These are phyloP conservation scores for Tolypocladium ophioglossoides DNA, from an alignment of 2,329 filamentous ascomycete genomes.

Conservation along the genomic window DNA sequence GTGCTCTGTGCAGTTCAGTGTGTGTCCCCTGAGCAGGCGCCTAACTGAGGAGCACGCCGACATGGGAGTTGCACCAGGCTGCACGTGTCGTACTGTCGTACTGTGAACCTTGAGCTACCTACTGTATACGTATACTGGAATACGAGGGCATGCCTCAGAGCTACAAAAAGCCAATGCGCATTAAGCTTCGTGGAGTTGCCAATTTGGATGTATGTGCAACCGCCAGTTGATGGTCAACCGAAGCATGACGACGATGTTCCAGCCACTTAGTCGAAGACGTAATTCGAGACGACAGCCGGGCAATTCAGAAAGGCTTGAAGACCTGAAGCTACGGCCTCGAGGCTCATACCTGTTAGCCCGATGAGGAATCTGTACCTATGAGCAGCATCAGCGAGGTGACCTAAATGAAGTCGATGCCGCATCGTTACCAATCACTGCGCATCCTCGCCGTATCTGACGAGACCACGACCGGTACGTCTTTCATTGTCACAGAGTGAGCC, in stretches of 20 bases:
- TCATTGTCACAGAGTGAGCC: not conserved
- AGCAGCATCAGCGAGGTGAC: not conserved
- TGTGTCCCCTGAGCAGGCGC: not conserved
- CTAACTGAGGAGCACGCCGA: too few species aligned
- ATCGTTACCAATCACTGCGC: not conserved
- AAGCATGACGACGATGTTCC: too few species aligned
- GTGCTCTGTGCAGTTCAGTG: not conserved
- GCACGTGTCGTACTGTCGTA: too few species aligned
- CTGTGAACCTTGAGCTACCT: not conserved
- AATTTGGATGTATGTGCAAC: not conserved
- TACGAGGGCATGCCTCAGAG: too few species aligned
- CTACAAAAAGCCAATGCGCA: not conserved
- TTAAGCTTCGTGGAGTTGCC: not conserved
- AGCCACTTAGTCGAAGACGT: too few species aligned
- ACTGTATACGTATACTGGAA: not conserved
- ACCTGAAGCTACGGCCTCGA: not conserved
- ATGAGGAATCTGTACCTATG: not conserved
- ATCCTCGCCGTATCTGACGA: not conserved
- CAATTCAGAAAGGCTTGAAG: not conserved
- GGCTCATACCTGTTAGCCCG: not conserved
- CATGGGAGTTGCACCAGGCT: too few species aligned
- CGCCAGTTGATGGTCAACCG: not conserved
- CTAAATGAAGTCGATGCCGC: not conserved
- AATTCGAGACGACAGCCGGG: not conserved
- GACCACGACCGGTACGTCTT: not conserved